Conservation (phyloP, 2,329 filamentous ascomycete genomes). For the Leptoxyphium fumago region DNA sequence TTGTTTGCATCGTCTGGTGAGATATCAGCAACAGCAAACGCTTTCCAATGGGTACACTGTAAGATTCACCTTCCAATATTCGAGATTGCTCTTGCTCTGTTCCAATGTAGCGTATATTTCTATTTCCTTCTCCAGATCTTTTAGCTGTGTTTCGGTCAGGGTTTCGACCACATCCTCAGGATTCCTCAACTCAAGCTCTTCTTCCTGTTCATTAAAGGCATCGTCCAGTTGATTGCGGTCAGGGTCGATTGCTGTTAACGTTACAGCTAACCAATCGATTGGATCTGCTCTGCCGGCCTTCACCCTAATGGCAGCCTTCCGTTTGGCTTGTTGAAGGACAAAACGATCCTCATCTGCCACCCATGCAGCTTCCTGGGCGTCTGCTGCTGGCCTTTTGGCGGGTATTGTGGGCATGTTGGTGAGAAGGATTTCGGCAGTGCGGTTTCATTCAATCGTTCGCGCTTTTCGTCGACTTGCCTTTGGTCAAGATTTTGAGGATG, state of each 20-base stretch:
- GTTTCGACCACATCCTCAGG: conserved; percentile 69
- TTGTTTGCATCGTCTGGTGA: conserved; percentile 57
- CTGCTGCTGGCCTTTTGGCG: conserved; percentile 27
- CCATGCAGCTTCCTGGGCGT: conserved; percentile 45
- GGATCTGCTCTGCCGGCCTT: conserved; percentile 81
- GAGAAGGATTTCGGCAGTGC: neutral
- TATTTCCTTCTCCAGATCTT: conserved; percentile 71
- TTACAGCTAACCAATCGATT: conserved; percentile 88
- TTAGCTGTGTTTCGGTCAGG: conserved; percentile 50
- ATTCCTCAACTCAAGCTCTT: conserved; percentile 57
- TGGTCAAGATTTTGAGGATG: too few species aligned
- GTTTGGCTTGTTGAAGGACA: conserved; percentile 91
- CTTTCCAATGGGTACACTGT: conserved; percentile 1
- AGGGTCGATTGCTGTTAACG: conserved; percentile 72
- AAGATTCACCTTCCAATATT: conserved; percentile 62
- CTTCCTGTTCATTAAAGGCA: conserved; percentile 50
- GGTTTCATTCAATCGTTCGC: neutral
- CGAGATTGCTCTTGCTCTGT: conserved; percentile 58
- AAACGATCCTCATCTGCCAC: conserved; percentile 93
- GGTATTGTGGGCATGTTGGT: conserved; percentile 19
- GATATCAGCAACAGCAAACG: conserved; percentile 9
- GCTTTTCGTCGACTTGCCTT: neutral
- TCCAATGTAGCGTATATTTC: conserved; percentile 67
- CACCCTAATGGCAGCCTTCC: conserved; percentile 90
- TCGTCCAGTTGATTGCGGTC: conserved; percentile 70